Evolutionary conservation across 768 basidiomycete species (phyloP).

Genomic region (Mycena albidolilacea): DNA sequence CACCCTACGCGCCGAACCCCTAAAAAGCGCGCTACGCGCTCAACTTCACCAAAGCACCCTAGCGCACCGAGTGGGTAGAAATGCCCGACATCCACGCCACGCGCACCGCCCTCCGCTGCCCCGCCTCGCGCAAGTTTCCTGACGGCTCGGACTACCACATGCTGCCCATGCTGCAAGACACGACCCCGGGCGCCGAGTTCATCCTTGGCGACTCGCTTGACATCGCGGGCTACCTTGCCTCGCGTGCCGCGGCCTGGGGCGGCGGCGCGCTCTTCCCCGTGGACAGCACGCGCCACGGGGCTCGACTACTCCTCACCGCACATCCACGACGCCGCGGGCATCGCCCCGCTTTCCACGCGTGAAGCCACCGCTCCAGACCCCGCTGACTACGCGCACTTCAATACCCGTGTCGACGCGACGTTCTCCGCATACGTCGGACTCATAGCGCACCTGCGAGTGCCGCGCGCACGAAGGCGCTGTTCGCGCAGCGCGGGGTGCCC

Average conservation of each 20-base stretch:
- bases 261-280: conserved; percentile 44
- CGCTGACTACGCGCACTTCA: conserved; percentile 26
- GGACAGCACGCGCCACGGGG: conserved; percentile 15
- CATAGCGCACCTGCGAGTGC: conserved; percentile 7
- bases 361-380: conserved; percentile 12
- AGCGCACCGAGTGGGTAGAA: conserved; percentile 59
- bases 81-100: conserved; percentile 53
- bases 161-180: conserved; percentile 54
- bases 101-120: conserved; percentile 46
- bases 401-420: conserved; percentile 27
- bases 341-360: conserved; percentile 21
- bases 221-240: conserved; percentile 58
- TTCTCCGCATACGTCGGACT: conserved; percentile 19
- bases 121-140: conserved; percentile 39
- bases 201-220: conserved; percentile 50
- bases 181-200: conserved; percentile 50
- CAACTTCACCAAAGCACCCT: conserved; percentile 39
- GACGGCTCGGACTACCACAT: conserved; percentile 50
- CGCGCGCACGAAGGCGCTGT: conserved; percentile 13
- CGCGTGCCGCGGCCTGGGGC: conserved; percentile 49
- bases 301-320: conserved; percentile 30
- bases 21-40: conserved; percentile 31
- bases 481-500: conserved; percentile 2
- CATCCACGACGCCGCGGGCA: conserved; percentile 7
- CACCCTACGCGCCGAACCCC: conserved; percentile 30